Percentiles rank a stretch among this genome's conserved stretches.
Conservation (phyloP, 345 rosid species). For the Populus ilicifolia region DNA sequence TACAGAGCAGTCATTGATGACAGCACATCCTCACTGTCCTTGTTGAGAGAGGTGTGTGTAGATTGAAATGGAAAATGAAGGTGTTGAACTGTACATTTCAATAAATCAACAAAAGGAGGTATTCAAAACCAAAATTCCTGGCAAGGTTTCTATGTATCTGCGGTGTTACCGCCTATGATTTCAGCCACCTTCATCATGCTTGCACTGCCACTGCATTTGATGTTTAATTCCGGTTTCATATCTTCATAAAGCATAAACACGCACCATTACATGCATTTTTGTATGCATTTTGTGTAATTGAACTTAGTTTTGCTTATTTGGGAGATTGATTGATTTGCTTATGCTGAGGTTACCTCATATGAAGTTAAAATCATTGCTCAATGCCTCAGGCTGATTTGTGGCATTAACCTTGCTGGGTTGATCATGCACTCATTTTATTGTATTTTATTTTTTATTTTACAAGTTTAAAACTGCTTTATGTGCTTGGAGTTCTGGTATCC, state of each 20-base stretch:
- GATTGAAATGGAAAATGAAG: conserved; percentile 16
- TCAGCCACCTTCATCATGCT: conserved; percentile 89
- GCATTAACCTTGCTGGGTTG: not conserved
- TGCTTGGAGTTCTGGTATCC: not conserved
- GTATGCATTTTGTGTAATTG: not conserved
- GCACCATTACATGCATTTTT: not conserved
- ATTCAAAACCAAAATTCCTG: conserved; percentile 42
- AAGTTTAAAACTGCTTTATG: not conserved
- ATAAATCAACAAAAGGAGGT: conserved; percentile 63
- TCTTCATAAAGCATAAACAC: not conserved
- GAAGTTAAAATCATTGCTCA: not conserved
- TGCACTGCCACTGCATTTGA: conserved; percentile 83
- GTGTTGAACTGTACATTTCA: conserved; percentile 55
- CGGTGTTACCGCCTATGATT: conserved; percentile 80
- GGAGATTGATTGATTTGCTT: not conserved
- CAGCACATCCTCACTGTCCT: not conserved
- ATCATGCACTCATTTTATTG: not conserved
- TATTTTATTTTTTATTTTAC: not conserved
- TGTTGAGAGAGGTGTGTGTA: not conserved
- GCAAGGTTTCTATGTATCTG: conserved; percentile 75
- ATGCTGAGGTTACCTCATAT: not conserved
- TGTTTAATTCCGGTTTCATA: conserved; percentile 57
- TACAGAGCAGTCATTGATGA: not conserved
- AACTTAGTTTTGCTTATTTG: not conserved
- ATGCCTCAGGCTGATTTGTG: not conserved